Evolutionary conservation across 208 protist genomes (phyloP).

Genomic region (Leishmania gerbilli): DNA sequence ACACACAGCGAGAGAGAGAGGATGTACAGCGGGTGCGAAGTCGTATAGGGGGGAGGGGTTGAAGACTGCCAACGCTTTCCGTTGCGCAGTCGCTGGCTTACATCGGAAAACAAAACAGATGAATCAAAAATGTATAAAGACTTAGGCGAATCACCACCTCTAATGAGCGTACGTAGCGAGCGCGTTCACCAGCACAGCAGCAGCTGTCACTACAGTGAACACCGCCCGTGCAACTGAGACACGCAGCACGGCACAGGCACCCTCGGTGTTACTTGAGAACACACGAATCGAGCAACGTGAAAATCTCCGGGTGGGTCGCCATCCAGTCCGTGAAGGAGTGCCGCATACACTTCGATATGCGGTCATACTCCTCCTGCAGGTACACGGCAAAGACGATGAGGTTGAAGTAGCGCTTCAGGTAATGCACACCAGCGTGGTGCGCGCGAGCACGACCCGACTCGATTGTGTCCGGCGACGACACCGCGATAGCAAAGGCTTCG

Average conservation of each 20-base stretch:
- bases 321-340: conserved; percentile 68
- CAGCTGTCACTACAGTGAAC: background rate
- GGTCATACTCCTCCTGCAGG: conserved; percentile 82
- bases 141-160: background rate
- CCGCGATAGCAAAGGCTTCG: conserved; percentile 70
- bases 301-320: conserved; percentile 66
- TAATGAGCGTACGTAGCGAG: background rate
- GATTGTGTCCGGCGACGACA: conserved; percentile 70
- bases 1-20: background rate
- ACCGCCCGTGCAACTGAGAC: background rate
- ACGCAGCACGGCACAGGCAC: conserved; percentile 16
- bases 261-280: conserved; percentile 46
- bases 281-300: conserved; percentile 54
- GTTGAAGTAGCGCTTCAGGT: conserved; percentile 89
- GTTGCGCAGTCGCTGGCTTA: background rate
- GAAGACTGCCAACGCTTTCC: background rate
- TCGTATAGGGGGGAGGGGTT: background rate
- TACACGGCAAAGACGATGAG: conserved; percentile 88
- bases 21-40: background rate
- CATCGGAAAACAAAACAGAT: background rate
- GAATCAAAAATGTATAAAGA: background rate
- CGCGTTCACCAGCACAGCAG: background rate
- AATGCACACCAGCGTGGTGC: conserved; percentile 86
- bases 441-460: conserved; percentile 75
- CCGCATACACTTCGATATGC: conserved; percentile 58